Evolutionary conservation across 1,139 yeast genomes (phyloP).

Genomic region (Komagataea norvegica): DNA sequence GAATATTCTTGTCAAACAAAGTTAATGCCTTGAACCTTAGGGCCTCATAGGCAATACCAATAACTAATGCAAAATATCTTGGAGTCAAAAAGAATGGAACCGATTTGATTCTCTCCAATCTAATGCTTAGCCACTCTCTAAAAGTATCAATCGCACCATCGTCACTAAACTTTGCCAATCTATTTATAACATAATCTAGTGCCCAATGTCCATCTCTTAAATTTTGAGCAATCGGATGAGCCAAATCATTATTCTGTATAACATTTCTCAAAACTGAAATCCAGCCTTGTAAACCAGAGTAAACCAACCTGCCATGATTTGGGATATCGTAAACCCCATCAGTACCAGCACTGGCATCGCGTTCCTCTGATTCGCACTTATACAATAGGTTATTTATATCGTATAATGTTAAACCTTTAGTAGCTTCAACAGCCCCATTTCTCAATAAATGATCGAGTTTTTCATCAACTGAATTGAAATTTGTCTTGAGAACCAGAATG

Average conservation of each 20-base stretch:
- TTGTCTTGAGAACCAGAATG: constrained; percentile 76
- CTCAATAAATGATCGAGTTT: constrained; percentile 61
- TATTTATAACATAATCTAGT: constrained; percentile 61
- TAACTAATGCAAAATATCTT: constrained; percentile 73
- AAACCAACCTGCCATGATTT: constrained; percentile 62
- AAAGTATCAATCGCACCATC: constrained; percentile 47
- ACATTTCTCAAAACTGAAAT: constrained; percentile 60
- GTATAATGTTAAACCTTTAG: constrained; percentile 51
- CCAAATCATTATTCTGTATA: constrained; percentile 67
- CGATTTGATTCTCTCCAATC: constrained; percentile 59
- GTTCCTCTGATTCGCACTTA: constrained; percentile 81
- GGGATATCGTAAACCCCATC: constrained; percentile 78
- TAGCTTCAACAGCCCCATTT: constrained; percentile 72
- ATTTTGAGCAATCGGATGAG: constrained; percentile 79
- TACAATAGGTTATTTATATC: constrained; percentile 76
- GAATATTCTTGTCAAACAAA: constrained; percentile 50
- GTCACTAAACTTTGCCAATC: constrained; percentile 54
- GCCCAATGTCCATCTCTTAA: constrained; percentile 89
- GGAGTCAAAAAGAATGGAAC: constrained; percentile 83
- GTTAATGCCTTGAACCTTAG: constrained; percentile 63
- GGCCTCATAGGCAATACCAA: constrained; percentile 81
- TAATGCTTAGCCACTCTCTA: constrained; percentile 61
- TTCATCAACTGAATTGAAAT: constrained; percentile 50
- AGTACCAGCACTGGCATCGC: constrained; percentile 67
- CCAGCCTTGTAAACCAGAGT: constrained; percentile 96